Evolutionary conservation across 345 rosid genomes (phyloP), one percentile per base, ranked within the genome.

Genomic region (Alliaria petiolata): DNA sequence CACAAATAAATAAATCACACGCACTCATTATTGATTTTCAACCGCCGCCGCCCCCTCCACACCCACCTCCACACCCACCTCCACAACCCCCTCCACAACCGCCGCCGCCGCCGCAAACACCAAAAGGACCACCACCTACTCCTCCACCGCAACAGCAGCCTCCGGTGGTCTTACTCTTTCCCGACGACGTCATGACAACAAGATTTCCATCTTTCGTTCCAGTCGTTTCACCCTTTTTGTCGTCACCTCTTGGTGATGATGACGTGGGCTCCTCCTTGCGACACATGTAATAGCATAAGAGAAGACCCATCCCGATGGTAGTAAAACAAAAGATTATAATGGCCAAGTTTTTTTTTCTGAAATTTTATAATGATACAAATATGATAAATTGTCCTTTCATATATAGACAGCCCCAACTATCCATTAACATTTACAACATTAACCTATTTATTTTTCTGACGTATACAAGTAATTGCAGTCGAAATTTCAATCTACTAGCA

Each of bases 161-260:
- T 20, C 16, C 14, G 7, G 1, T 42, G 33, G 33, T 40, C 25
- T 55, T 55, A 28, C 17, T 67, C 28, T 67, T 67, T 67, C 7
- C 19, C 4, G 68, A 63, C 14, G 54, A 55, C 33, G 71, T 26
- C 55, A 58, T 34, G 36, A 69, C 44, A 68, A 68, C 63, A 67
- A 67, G 71, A 30, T 19, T 42, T 54, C 72, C 72, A 55, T 67
- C 72, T 67, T 67, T 67, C 8, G 17, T 54, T 8, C 34, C 60
- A 0, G 25, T 19, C 34, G n/a, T 66, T 19, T 12, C 34, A 43
- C 64, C 25, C 42, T 68, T 57, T 45, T 56, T 68, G 8, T 26
- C 39, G 47, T 58, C 33, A 42, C 26, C 25, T 39, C 25, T 33
- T 0, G 40, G 40, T 17, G n/a, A 35, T 10, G 50, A 52, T 30